Evolutionary conservation across 805 yeast species (phyloP).

Genomic region (Barnettozyma botsteinii): DNA sequence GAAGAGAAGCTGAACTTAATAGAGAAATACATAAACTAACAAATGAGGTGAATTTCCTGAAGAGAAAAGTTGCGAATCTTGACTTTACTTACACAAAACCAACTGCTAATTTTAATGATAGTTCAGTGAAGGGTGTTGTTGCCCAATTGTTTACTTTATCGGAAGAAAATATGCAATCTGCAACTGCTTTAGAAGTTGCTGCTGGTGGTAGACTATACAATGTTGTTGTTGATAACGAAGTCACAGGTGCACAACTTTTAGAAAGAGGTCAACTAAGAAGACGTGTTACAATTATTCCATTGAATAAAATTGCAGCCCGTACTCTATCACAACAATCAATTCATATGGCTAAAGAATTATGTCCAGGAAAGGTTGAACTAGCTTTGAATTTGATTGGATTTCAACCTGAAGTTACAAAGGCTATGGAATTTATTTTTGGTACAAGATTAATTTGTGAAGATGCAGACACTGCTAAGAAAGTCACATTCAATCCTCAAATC

Average conservation of each 20-base stretch:
- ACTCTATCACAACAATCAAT: conserved; percentile 47
- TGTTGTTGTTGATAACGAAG: conserved; percentile 85
- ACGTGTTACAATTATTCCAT: conserved; percentile 87
- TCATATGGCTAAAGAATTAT: conserved; percentile 61
- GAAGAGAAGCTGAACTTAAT: conserved; percentile 38
- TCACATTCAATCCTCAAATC: conserved; percentile 82
- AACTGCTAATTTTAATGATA: conserved; percentile 48
- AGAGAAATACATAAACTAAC: conserved; percentile 39
- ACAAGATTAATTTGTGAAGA: conserved; percentile 81
- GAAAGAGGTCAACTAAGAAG: conserved; percentile 73
- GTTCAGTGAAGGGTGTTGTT: conserved; percentile 78
- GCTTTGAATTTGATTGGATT: conserved; percentile 79
- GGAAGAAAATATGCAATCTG: conserved; percentile 49
- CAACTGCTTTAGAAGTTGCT: conserved; percentile 84
- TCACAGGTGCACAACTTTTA: conserved; percentile 74
- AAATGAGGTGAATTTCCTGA: conserved; percentile 47
- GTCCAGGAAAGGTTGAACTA: conserved; percentile 83
- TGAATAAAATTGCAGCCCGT: conserved; percentile 73
- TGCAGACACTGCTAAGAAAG: conserved; percentile 79
- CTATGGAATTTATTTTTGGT: conserved; percentile 92
- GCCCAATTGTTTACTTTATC: conserved; percentile 73
- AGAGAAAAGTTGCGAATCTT: conserved; percentile 61
- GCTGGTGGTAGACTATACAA: conserved; percentile 91
- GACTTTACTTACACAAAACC: conserved; percentile 75
- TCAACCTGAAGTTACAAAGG: conserved; percentile 62